Base-by-base conservation (phyloP, 768 basidiomycete species). In the Obba rivulosa region DNA sequence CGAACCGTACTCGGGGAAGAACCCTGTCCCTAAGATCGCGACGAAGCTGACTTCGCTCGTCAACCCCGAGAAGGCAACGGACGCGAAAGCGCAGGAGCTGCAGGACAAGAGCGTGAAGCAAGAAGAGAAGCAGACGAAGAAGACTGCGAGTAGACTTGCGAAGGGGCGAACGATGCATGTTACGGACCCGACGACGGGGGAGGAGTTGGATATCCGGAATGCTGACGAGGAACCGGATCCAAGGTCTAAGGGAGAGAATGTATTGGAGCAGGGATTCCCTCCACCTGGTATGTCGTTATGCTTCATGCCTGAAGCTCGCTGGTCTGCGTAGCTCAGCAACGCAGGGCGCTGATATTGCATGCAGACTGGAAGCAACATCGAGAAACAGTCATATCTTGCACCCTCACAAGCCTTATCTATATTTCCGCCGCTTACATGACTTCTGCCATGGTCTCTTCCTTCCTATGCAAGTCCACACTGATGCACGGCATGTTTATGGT, bases 171-270 rank as follows among this genome's bases (percentile, higher is more conserved):
- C 42, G 24, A 59, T 66, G 62, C 60, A 54, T 28, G 74, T 75
- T n/a, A 62, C 66, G 44, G 77, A 78, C 52, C 78, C 78, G 1
- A 67, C 68, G 21, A 78, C 77, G 4, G 76, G 75, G 5, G 66
- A 66, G 37, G 71, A 75, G 46, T 67, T 76, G 46, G 68, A 73
- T 41, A 75, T 75, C 51, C 71, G 71, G 51, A 75, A 78, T 57
- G 73, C 74, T 2, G 59, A 59, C 21, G 60, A 64, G 44, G 63
- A 63, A 5, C 50, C 51, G 7, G 56, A 63, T 34, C 38, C 50
- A 18, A 25, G 46, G 36, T 52, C 52, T 8, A 54, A 50, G 34
- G 64, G 64, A 16, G 51, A 62, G 39, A 67, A 67, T 46, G 60
- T 66, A 17, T 34, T 67, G 41, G 57, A 59, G 8, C 57, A 53